Conservation (phyloP, 2,329 filamentous ascomycete species). For the Verticillium albo-atrum region DNA sequence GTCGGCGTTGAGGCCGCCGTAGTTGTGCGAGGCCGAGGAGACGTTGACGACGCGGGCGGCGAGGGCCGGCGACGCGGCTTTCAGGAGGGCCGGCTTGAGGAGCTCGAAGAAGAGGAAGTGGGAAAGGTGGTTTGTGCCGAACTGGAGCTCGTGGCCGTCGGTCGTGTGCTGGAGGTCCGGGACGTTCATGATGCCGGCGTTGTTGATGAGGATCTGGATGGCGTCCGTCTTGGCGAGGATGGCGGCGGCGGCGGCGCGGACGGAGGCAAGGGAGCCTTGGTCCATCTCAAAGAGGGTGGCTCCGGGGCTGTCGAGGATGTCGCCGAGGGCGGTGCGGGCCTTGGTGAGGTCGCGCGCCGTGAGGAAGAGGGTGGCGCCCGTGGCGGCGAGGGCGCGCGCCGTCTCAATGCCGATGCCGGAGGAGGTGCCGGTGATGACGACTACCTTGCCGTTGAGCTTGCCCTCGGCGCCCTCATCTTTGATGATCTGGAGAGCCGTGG, state of each 20-base stretch:
- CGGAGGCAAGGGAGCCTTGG: constrained; percentile 29
- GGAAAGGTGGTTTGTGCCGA: constrained; percentile 39
- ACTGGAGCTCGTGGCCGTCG: constrained; percentile 39
- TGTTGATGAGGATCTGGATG: constrained; percentile 39
- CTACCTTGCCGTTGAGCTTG: constrained; percentile 28
- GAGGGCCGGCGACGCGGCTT: constrained; percentile 25
- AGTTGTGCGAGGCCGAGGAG: constrained; percentile 27
- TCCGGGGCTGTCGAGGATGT: constrained; percentile 3
- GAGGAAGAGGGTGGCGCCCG: constrained; percentile 21
- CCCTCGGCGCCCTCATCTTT: constrained; percentile 27
- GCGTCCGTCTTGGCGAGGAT: constrained; percentile 25
- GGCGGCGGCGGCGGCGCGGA: constrained; percentile 30
- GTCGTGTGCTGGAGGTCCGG: constrained; percentile 24
- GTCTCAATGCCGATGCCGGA: constrained; percentile 41
- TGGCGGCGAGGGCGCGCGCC: constrained; percentile 34
- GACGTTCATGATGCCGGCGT: constrained; percentile 35
- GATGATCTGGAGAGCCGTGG: constrained; percentile 34
- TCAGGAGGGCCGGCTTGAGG: constrained; percentile 36
- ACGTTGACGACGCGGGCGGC: constrained; percentile 39
- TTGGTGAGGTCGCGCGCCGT: constrained; percentile 19
- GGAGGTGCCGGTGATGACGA: constrained; percentile 39
- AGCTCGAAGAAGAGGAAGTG: constrained; percentile 43
- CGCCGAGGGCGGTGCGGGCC: constrained; percentile 16
- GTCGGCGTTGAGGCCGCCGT: constrained; percentile 25
- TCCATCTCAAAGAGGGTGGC: constrained; percentile 30